Base-by-base conservation (phyloP, 305 asterid genomes). In the Petunia hybrid region DNA sequence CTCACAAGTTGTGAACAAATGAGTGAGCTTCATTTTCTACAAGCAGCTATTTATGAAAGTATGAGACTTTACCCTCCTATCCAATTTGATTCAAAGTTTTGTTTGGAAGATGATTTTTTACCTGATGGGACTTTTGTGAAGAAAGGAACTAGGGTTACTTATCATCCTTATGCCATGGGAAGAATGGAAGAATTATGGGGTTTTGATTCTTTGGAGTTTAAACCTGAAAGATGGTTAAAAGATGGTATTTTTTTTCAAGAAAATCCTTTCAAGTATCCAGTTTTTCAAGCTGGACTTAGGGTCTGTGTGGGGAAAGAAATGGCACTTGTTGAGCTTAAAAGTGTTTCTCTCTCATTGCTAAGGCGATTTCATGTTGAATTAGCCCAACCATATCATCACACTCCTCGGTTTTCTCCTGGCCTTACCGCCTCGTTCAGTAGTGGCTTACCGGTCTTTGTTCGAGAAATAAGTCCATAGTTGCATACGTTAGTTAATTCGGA, bases 131-230 rank as follows among this genome's bases (percentile, higher is more conserved):
- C 86, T 38, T 68, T 59, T 1, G 88, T 94, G 46, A 90, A 83
- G 65, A 84, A 68, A 64, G 97, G 97, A 1, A 89, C 93, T 3
- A 86, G 97, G 87, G 95, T 93, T 83, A 92, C 95, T 0, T 94
- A 90, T 61, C 97, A 94, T 81, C 93, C 97, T 3, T 94, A 94
- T 43, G 98, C 97, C 0, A 94, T 94, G 97, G 98, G 97, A 0
- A 82, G 98, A 76, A 89, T 90, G 93, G 97, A 91, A 51, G 89
- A 81, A 66, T 89, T 94, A 6, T 94, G 98, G 97, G 98, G 98
- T 3, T 5, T 83, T 5, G 96, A 94, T 88, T 90, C 90, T 76
- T 77, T 90, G 82, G 91, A 86, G 5, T 94, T 91, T 83, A 91
- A 87, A 81, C 98, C 98, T 0, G 90, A 91, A 60, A 90, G 98